A percentile compares a stretch with the other conserved stretches of the same genome.
Evolutionary conservation across 257 asterid species (phyloP).

Genomic region (Solanum megistacrolobum): DNA sequence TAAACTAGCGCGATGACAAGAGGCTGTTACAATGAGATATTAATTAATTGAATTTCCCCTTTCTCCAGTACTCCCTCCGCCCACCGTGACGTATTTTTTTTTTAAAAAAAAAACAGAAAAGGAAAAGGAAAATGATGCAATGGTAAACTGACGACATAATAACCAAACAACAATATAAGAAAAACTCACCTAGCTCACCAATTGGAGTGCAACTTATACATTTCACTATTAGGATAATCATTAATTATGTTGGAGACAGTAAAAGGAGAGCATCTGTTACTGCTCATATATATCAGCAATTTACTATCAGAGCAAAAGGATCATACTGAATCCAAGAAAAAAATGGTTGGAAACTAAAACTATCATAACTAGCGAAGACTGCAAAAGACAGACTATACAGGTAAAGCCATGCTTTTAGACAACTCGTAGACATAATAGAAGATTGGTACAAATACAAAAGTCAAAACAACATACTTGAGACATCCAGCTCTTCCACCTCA

Average conservation of each 20-base stretch:
- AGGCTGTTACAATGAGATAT: neutral
- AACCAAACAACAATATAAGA: neutral
- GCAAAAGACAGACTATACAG: neutral
- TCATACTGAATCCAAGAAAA: neutral
- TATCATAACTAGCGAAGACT: neutral
- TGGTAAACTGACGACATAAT: neutral
- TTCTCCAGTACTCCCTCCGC: neutral
- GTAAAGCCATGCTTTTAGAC: neutral
- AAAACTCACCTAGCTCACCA: neutral
- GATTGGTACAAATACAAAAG: neutral
- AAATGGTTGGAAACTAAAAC: neutral
- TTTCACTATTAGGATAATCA: neutral
- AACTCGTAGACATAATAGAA: neutral
- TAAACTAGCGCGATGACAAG: neutral
- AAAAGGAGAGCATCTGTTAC: neutral
- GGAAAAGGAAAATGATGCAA: neutral
- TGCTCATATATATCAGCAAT: neutral
- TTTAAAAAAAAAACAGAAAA: neutral
- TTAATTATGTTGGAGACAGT: neutral
- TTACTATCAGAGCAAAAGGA: neutral
- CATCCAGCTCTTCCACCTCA: slow-evolving; percentile 73
- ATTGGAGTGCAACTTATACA: neutral
- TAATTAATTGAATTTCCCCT: neutral
- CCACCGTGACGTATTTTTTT: neutral
- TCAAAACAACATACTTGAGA: slow-evolving; percentile 42